A percentile compares a stretch with the other conserved stretches of the same genome.
These are phyloP conservation scores for Hyphopichia khmerensis DNA, from an alignment of 1,139 yeast genomes.

Conservation along the genomic window DNA sequence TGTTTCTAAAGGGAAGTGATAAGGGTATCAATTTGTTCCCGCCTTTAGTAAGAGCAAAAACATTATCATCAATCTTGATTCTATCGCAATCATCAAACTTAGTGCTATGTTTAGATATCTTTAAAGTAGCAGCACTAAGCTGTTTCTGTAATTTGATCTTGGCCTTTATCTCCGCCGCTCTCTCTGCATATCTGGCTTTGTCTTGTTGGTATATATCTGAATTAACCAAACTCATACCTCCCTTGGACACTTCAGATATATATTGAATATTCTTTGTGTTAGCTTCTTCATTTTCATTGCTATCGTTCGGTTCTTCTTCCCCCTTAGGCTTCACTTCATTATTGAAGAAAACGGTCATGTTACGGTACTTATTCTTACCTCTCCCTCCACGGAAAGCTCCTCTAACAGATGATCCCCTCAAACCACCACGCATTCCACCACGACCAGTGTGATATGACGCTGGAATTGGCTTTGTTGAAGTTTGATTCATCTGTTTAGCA, in stretches of 20 bases:
- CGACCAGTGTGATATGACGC: conserved; percentile 2
- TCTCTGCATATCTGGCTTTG: conserved; percentile 15
- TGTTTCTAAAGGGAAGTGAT: conserved; percentile 15
- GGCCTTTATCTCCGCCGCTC: conserved; percentile 15
- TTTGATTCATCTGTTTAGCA: conserved; percentile 12
- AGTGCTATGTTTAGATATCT: conserved; percentile 22
- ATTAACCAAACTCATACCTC: conserved; percentile 39
- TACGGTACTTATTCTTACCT: conserved; percentile 13
- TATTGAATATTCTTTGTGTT: neutral
- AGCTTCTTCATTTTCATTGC: neutral
- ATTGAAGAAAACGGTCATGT: conserved; percentile 26
- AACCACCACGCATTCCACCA: conserved; percentile 6
- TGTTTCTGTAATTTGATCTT: conserved; percentile 14
- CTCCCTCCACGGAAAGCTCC: conserved; percentile 4
- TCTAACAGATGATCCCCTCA: conserved; percentile 6
- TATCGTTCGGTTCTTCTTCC: neutral
- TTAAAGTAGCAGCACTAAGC: conserved; percentile 7
- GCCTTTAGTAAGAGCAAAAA: conserved; percentile 31
- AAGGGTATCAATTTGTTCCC: conserved; percentile 36
- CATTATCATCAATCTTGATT: conserved; percentile 27
- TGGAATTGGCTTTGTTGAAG: conserved; percentile 3
- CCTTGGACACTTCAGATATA: conserved; percentile 18
- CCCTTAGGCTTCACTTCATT: neutral
- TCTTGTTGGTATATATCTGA: conserved; percentile 33
- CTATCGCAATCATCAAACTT: conserved; percentile 40